These are phyloP conservation scores for Loxodes magnus DNA, from an alignment of 73 alveolate genomes.

Conservation along the genomic window DNA sequence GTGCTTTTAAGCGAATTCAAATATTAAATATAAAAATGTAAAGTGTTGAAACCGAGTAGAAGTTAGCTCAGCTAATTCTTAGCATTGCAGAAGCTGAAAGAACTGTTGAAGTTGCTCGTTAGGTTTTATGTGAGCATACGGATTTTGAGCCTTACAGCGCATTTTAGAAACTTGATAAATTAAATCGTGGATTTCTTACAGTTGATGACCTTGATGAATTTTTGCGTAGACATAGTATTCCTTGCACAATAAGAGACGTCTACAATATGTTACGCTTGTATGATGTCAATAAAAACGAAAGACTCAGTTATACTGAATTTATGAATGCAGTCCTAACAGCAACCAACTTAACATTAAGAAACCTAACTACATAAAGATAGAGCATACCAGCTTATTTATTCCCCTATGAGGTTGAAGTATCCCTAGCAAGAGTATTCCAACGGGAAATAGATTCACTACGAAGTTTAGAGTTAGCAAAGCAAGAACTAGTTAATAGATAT, in stretches of 20 bases:
- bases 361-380: slow-evolving; percentile 3
- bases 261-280: slow-evolving; percentile 7
- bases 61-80: slow-evolving; percentile 33
- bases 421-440: slow-evolving; percentile 29
- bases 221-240: slow-evolving; percentile 8
- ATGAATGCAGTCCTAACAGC: not conserved
- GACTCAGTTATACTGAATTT: slow-evolving; percentile 14
- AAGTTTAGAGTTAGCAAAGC: slow-evolving; percentile 22
- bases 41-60: slow-evolving; percentile 25
- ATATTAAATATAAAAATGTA: slow-evolving; percentile 12
- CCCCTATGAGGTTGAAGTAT: slow-evolving; percentile 24
- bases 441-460: slow-evolving; percentile 27
- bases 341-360: not conserved
- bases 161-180: slow-evolving; percentile 32
- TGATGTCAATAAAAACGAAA: slow-evolving; percentile 10
- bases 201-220: slow-evolving; percentile 12
- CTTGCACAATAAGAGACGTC: not conserved
- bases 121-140: slow-evolving; percentile 20
- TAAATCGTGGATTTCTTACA: slow-evolving; percentile 9
- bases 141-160: slow-evolving; percentile 48
- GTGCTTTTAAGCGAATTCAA: too few species aligned
- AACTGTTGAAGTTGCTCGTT: slow-evolving; percentile 27
- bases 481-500: slow-evolving; percentile 14
- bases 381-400: slow-evolving; percentile 4
- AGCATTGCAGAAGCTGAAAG: slow-evolving; percentile 30